phyloP scores from a whole-genome alignment of 768 basidiomycete genomes.

The Lactifluus pinguis region DNA sequence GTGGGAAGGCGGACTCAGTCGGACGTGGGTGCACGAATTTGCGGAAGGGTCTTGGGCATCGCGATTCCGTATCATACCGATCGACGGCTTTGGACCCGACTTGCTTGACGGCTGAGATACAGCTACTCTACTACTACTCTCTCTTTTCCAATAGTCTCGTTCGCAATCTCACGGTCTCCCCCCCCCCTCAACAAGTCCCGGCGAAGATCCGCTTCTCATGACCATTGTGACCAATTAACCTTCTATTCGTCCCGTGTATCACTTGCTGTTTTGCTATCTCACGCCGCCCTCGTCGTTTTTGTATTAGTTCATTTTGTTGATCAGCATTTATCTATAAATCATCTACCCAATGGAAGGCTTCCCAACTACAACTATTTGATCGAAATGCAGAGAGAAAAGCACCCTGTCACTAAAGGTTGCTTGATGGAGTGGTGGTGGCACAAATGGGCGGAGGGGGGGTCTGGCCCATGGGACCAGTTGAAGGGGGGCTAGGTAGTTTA shows the following conservation, averaged over 20 bases:
- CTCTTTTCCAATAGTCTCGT: not conserved
- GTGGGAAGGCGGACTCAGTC: constrained; percentile 79
- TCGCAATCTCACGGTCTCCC: not conserved
- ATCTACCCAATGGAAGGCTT: not conserved
- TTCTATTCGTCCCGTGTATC: not conserved
- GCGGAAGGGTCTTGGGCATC: constrained; percentile 31
- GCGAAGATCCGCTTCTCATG: not conserved
- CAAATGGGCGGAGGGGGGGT: not conserved
- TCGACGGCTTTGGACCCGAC: constrained; percentile 32
- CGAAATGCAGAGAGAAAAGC: not conserved
- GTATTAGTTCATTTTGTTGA: not conserved
- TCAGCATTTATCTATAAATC: not conserved
- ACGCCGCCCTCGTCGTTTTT: not conserved
- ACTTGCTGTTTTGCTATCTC: not conserved
- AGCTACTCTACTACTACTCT: not conserved
- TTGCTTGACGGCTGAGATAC: constrained; percentile 28
- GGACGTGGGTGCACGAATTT: constrained; percentile 68
- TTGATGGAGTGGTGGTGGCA: not conserved
- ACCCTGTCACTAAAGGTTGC: not conserved
- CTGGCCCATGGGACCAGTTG: not conserved
- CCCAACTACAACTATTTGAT: not conserved
- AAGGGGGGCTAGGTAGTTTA: not conserved
- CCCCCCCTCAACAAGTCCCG: not conserved
- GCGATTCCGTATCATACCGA: constrained; percentile 27
- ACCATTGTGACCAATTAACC: not conserved